Base-by-base conservation (phyloP, 1,284 basidiomycete species). In the Phlebopus sp. region DNA sequence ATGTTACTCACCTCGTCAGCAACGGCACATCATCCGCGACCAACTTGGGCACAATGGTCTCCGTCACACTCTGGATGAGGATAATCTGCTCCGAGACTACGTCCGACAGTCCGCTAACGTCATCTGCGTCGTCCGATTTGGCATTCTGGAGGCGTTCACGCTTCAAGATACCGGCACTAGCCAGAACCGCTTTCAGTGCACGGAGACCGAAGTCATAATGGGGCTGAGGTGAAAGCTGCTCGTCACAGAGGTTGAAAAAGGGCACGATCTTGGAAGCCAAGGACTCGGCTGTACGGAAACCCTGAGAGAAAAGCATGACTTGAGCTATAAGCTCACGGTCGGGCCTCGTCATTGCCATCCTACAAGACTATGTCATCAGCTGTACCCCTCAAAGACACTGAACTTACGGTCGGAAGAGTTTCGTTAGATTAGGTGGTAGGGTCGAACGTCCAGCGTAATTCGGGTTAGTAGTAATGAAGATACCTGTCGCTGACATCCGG, bases 131-230 rank as follows among this genome's bases (percentile, higher is more conserved):
- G 14, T 74, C 75, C 3, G 56, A 58, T 32, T 70, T 70, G 44
- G 74, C 73, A 37, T 58, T 73, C 51, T 80, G 81, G 37, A 96
- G 71, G 13, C 91, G 83, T 67, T 96, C 92, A 55, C 97, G 86
- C 71, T 99, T 99, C 60, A 99, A 78, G 53, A 96, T 94, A 81
- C 97, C 97, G 19, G 97, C 97, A 63, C 93, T 96, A 27, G 93
- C 87, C 37, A 99, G 78, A 3, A 99, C 97, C 30, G 95, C 90
- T 70, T 99, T 99, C 53, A 99, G 77, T 11, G 97, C 97, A 59
- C 97, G 93, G 34, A 99, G 78, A 70, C 97, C 97, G 66, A 99
- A 99, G 73, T 99, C 97, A 68, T 99, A 99, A 72, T 99, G 97
- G 2, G 96, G 93, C 65, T 99, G 97, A 30, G 90, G 85, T 3